Evolutionary conservation across 306 rosid species (phyloP), one percentile per base, ranked within the genome.

Genomic region (Begonia fuchsioides): DNA sequence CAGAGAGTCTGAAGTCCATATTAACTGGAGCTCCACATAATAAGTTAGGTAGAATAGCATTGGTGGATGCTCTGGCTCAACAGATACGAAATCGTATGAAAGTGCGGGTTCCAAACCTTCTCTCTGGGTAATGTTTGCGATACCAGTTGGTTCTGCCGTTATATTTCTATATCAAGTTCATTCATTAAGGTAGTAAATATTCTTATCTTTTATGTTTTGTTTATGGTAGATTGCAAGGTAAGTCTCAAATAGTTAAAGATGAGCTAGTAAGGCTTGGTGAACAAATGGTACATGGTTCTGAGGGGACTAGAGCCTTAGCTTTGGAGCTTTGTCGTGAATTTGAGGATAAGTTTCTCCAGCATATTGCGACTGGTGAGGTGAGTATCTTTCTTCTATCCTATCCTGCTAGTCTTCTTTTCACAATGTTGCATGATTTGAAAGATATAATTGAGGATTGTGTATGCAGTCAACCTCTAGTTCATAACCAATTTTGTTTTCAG

Each of bases 271-370:
- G 87, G 72, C 77, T 90, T 64, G 98, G 98, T 58, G 98, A 78
- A 53, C 78, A 81, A 50, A 68, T 85, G 94, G 82, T 77, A 49
- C 76, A 81, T 47, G 81, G 85, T 48, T 17, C 94, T 8, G 98
- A 90, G 79, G 98, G 98, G 16, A 90, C 94, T 11, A 83, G 98
- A 47, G 93, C 98, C 13, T 62, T 90, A 71, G 98, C 98, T 52
- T 56, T 85, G 79, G 93, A 90, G 67, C 98, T 90, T 64, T 90
- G 98, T 60, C 98, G 95, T 56, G 98, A 90, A 63, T 90, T 85
- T 65, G 98, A 90, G 76, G 98, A 90, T 73, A 90, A 55, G 76
- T 90, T 90, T 74, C 90, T 90, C 20, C 95, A 67, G 49, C 98
- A 90, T 62, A 74, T 90, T 59, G 79, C 87, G 51, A 58, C 73